Conservation (phyloP, 805 yeast genomes). For the Myxozyma melibiosi region DNA sequence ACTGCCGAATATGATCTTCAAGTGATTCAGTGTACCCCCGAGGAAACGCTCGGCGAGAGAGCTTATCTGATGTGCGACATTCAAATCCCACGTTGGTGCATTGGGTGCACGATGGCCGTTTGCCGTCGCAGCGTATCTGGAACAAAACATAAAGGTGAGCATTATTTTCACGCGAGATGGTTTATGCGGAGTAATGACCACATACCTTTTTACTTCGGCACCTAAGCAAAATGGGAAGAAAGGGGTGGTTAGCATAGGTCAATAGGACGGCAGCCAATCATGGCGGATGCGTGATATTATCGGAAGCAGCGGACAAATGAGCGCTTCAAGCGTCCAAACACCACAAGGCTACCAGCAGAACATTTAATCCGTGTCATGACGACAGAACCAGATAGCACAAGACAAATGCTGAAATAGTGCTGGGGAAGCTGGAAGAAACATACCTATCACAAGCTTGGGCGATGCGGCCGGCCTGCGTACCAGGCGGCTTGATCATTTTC, state of each 20-base stretch:
- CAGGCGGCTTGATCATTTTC: constrained; percentile 69
- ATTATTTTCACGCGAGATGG: background rate
- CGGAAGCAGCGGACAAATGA: too few relatives aligned
- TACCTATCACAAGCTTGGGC: constrained; percentile 94
- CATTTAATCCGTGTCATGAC: too few relatives aligned
- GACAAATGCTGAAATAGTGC: background rate
- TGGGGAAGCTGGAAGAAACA: constrained; percentile 8
- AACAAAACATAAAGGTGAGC: constrained; percentile 5
- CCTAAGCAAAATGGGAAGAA: background rate
- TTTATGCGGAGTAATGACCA: background rate
- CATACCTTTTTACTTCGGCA: constrained; percentile 32
- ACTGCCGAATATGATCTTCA: constrained; percentile 83
- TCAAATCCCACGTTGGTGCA: constrained; percentile 85
- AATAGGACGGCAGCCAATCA: background rate
- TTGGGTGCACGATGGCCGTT: constrained; percentile 64
- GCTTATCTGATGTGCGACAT: constrained; percentile 82
- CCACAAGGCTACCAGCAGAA: too few relatives aligned
- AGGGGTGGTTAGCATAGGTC: constrained; percentile 11
- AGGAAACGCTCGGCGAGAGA: constrained; percentile 85
- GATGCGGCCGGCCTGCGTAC: constrained; percentile 64
- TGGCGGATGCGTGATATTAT: background rate
- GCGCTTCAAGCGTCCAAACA: too few relatives aligned
- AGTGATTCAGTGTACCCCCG: constrained; percentile 89
- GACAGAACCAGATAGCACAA: too few relatives aligned
- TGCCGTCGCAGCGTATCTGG: constrained; percentile 67